phyloP scores from a whole-genome alignment of 2,329 filamentous ascomycete genomes.

The Graphilbum sp. region DNA sequence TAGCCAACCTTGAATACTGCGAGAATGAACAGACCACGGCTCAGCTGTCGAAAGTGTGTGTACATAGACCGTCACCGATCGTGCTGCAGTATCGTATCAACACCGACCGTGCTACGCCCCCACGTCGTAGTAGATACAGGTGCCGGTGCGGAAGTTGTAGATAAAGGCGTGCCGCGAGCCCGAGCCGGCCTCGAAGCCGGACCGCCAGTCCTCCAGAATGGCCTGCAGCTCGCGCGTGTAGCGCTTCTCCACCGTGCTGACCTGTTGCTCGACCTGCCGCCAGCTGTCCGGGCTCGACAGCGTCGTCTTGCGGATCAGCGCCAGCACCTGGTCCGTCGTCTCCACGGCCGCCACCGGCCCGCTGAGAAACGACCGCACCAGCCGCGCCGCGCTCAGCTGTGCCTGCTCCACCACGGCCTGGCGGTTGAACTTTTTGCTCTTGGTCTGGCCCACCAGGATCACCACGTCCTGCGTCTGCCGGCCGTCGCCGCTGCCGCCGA shows the following conservation, averaged over 20 bases:
- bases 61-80: too few relatives aligned
- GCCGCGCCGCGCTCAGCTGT: slow-evolving; percentile 37
- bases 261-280: slow-evolving; percentile 63
- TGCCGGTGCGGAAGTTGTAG: slow-evolving; percentile 79
- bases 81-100: too few relatives aligned
- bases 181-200: slow-evolving; percentile 34
- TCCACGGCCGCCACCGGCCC: slow-evolving; percentile 80
- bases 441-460: slow-evolving; percentile 67
- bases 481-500: slow-evolving; percentile 12
- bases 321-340: slow-evolving; percentile 68
- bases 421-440: slow-evolving; percentile 83
- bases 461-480: slow-evolving; percentile 51
- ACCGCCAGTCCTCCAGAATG: slow-evolving; percentile 48
- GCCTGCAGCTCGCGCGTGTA: slow-evolving; percentile 75
- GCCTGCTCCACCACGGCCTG: slow-evolving; percentile 73
- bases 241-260: slow-evolving; percentile 60
- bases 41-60: too few relatives aligned
- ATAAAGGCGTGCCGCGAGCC: slow-evolving; percentile 62
- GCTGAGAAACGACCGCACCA: slow-evolving; percentile 55
- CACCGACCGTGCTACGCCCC: too few relatives aligned
- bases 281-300: slow-evolving; percentile 72
- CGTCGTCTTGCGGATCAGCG: slow-evolving; percentile 55
- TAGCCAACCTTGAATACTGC: too few relatives aligned
- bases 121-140: slow-evolving; percentile 75
- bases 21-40: too few relatives aligned